Base-by-base conservation (phyloP, 345 rosid species). In the Dimocarpus longan region DNA sequence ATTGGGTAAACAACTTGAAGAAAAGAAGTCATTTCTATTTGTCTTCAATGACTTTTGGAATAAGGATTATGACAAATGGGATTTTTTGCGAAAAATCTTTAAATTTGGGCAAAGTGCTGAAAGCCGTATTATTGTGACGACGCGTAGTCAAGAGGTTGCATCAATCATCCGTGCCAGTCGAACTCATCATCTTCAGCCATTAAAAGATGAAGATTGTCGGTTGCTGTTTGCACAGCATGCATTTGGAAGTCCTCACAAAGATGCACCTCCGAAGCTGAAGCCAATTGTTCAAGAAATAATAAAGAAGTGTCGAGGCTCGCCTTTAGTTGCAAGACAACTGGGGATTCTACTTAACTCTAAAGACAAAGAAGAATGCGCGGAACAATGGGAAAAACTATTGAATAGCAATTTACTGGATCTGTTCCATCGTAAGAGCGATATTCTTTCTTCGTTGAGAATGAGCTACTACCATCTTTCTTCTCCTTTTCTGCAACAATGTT, bases 41-140 rank as follows among this genome's bases (percentile, higher is more conserved):
- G 78, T 87, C 15, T 66, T 85, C 24, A 85, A 87, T 54, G 83
- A 87, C 80, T 76, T 87, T 46, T 87, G 90, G 84, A 81, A 81
- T 70, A 81, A 83, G 66, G 69, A 71, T 22, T 62, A 19, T 54
- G 22, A 22, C 0, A 77, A 77, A 15, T 84, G 87, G 80, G 82
- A n/a, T n/a, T n/a, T n/a, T 82, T 77, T 85, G 66, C 75, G 76
- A n/a, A 85, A 54, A 11, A 81, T 87, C 19, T 81, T 77, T 15
- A 44, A n/a, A n/a, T n/a, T n/a, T n/a, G n/a, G n/a, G n/a, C n/a
- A 71, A 50, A 71, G 65, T 65, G 87, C 8, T 19, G 84, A 80
- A 66, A 83, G 88, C 71, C 79, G 82, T 10, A 83, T 87, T 59
- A 71, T 87, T 60, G 87, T 83, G 64, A 85, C 87, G 9, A 87